Percentiles rank a stretch among this genome's conserved stretches.
Evolutionary conservation across 176 grass and related monocot species (phyloP).

Genomic region (Lolium perenne): DNA sequence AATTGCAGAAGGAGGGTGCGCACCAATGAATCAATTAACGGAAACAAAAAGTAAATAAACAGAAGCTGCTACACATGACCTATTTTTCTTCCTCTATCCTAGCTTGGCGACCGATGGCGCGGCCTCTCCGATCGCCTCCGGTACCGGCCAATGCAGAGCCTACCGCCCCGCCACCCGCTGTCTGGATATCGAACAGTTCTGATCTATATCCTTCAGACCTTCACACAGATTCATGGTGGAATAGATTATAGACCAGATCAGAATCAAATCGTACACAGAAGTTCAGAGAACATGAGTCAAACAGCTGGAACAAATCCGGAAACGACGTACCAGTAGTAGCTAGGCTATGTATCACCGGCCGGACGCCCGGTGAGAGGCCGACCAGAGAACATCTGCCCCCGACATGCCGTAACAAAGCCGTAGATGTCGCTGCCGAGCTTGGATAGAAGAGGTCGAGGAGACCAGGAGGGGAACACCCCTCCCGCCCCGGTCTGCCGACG

Average conservation of each 20-base stretch:
- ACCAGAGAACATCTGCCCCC: neutral
- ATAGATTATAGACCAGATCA: neutral
- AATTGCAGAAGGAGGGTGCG: neutral
- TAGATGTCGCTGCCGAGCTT: neutral
- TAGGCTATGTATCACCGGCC: neutral
- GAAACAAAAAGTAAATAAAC: constrained; percentile 13
- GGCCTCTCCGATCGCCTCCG: neutral
- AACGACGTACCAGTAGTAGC: neutral
- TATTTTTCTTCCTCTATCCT: constrained; percentile 42
- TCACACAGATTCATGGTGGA: neutral
- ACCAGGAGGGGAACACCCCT: constrained; percentile 33
- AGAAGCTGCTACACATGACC: constrained; percentile 77
- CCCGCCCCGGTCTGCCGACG: constrained; percentile 22
- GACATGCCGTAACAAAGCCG: neutral
- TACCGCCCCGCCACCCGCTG: neutral
- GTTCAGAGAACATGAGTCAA: neutral
- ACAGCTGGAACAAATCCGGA: neutral
- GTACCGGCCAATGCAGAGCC: neutral
- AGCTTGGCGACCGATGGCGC: neutral
- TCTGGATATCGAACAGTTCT: neutral
- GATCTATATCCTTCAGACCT: constrained; percentile 8
- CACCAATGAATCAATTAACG: neutral
- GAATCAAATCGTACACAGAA: neutral
- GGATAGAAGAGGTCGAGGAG: constrained; percentile 48
- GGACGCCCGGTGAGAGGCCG: neutral